phyloP scores from a whole-genome alignment of 2,329 filamentous ascomycete genomes.

The Pezizomycotina sp. region DNA sequence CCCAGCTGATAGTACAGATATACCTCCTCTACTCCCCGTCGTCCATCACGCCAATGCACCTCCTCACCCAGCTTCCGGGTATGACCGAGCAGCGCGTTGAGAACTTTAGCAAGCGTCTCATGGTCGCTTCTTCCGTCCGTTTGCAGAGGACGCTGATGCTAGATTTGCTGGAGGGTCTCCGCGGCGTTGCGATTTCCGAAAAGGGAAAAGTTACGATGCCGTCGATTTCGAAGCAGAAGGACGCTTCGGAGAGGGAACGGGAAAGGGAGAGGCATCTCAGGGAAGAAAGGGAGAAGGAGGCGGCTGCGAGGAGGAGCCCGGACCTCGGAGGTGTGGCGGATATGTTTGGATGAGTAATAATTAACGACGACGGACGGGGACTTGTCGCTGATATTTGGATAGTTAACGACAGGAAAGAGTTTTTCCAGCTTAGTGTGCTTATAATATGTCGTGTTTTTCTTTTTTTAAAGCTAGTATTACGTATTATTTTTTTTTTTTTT shows the following conservation, averaged over 20 bases:
- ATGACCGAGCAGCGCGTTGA: conserved; percentile 54
- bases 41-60: conserved; percentile 52
- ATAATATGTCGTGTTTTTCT: neutral
- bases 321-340: conserved; percentile 38
- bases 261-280: conserved; percentile 30
- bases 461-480: neutral
- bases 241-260: conserved; percentile 31
- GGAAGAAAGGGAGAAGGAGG: conserved; percentile 28
- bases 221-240: conserved; percentile 30
- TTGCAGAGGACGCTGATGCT: conserved; percentile 61
- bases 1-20: conserved; percentile 71
- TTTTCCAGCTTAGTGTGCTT: neutral
- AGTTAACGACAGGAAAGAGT: neutral
- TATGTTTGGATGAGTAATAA: conserved; percentile 34
- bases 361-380: neutral
- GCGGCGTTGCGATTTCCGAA: conserved; percentile 84
- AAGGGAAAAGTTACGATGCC: conserved; percentile 57
- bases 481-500: conserved; percentile 1
- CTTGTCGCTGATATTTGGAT: neutral
- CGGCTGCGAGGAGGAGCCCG: conserved; percentile 29
- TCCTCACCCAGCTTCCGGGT: conserved; percentile 66
- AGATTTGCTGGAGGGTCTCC: conserved; percentile 67
- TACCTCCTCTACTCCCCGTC: conserved; percentile 56
- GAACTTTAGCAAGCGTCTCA: conserved; percentile 48
- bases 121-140: conserved; percentile 19